These are phyloP conservation scores for Septoria petroselini DNA, from an alignment of 2,329 filamentous ascomycete species.

Conservation along the genomic window DNA sequence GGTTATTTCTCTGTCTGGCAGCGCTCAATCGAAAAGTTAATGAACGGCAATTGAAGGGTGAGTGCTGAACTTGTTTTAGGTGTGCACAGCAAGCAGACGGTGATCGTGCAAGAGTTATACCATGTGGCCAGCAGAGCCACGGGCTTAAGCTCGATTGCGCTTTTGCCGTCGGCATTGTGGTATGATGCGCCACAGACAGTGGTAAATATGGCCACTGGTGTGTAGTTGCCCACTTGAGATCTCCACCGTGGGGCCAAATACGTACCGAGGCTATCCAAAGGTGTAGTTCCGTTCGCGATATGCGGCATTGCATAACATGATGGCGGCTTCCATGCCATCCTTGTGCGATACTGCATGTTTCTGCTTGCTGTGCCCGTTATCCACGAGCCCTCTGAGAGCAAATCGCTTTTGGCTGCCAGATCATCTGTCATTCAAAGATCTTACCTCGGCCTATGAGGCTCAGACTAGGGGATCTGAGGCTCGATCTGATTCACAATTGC, in stretches of 20 bases:
- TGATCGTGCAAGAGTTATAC: background rate
- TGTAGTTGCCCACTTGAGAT: background rate
- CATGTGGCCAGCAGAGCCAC: background rate
- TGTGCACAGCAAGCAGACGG: background rate
- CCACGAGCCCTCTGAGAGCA: too few relatives aligned
- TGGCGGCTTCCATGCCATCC: too few relatives aligned
- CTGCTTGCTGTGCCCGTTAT: too few relatives aligned
- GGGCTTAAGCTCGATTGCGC: background rate
- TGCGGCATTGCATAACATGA: too few relatives aligned
- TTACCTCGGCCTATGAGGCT: too few relatives aligned
- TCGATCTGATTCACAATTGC: too few relatives aligned
- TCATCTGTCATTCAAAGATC: too few relatives aligned
- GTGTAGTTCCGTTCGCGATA: background rate
- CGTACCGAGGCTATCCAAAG: background rate
- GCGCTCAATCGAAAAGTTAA: background rate
- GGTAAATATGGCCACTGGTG: slow-evolving; percentile 1
- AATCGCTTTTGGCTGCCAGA: too few relatives aligned
- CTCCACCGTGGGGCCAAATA: background rate
- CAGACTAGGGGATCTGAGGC: too few relatives aligned
- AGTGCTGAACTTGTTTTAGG: background rate
- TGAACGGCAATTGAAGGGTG: background rate
- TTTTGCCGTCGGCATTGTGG: slow-evolving; percentile 1
- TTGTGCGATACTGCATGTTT: too few relatives aligned
- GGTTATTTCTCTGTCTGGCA: background rate
- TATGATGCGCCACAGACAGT: background rate